Evolutionary conservation across 352 stramenopile genomes (phyloP).

Genomic region (Globisporangium cylindrosporum): DNA sequence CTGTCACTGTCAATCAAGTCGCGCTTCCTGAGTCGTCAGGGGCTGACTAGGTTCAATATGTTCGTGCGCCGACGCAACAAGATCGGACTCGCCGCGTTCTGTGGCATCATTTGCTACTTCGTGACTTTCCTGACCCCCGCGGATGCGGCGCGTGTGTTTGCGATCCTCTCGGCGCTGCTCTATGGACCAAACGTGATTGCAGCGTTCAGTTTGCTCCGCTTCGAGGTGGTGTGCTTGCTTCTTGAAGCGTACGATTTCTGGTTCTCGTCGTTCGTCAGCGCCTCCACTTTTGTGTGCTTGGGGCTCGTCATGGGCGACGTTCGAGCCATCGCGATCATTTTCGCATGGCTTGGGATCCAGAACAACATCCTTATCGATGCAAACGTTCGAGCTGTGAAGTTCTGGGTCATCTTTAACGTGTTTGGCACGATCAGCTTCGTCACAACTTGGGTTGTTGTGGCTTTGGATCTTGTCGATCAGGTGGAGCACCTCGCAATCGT

Average conservation of each 20-base stretch:
- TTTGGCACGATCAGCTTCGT: not conserved
- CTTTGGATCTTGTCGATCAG: slow-evolving; percentile 3
- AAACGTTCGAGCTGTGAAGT: slow-evolving; percentile 13
- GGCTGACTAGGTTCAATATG: not conserved
- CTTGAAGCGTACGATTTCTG: slow-evolving; percentile 16
- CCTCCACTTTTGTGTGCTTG: slow-evolving; percentile 6
- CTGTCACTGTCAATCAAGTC: slow-evolving; percentile 24
- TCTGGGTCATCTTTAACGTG: slow-evolving; percentile 12
- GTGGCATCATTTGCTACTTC: slow-evolving; percentile 2
- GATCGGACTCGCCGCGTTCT: not conserved
- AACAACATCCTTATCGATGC: slow-evolving; percentile 20
- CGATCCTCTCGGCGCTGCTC: not conserved
- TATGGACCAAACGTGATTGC: not conserved
- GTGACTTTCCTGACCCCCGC: not conserved
- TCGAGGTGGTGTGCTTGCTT: slow-evolving; percentile 12
- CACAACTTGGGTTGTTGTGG: slow-evolving; percentile 1
- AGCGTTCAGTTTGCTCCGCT: slow-evolving; percentile 9
- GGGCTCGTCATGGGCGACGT: not conserved
- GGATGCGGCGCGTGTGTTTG: not conserved
- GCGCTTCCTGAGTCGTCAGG: slow-evolving; percentile 12
- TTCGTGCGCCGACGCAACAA: not conserved
- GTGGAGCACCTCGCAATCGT: slow-evolving; percentile 3
- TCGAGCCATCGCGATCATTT: slow-evolving; percentile 10
- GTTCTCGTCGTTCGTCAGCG: slow-evolving; percentile 10
- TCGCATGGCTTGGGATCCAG: slow-evolving; percentile 9